Evolutionary conservation across 1,284 basidiomycete species (phyloP), one percentile per base, ranked within the genome.

Genomic region (Trichosporon sp.): DNA sequence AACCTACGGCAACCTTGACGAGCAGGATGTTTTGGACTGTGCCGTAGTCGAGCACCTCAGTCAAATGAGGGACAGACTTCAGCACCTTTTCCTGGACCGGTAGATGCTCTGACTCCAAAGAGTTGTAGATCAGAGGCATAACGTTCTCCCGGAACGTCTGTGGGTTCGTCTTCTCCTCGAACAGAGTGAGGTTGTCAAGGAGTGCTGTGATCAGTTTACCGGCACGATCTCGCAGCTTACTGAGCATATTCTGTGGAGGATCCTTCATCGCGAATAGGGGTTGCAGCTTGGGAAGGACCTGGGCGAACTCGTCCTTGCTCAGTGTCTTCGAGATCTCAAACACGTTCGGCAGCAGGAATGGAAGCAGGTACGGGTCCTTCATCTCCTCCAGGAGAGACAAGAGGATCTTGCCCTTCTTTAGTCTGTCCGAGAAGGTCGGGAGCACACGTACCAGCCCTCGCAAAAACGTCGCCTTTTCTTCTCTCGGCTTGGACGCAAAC

Each of bases 331-430:
- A 87, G 66, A 99, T 99, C 63, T 86, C 85, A 74, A 98, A 96
- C n/a, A 98, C 90, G 78, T 97, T 97, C 1, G 95, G 95, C n/a
- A 99, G 83, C 66, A 99, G 91, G 78, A 96, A 96, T 1, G 96
- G 95, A 58, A 99, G 81, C 1, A 97, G 84, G 71, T 92, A 87
- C 3, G 85, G 86, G 74, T 96, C 92, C 85, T 94, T 96, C 92
- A 95, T 95, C 89, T 92, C 94, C 82, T 96, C 95, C 9, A 97
- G 81, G n/a, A 97, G 83, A 25, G 90, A 89, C 1, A 95, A 94
- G n/a, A 99, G 81, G 60, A 99, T 90, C 78, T 99, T 99, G 56
- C 94, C 86, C 63, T 86, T 89, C 62, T 89, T 86, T 60, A 98
- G 83, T 7, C 92, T 88, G 73, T 94, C 91, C 13, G 91, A 91